phyloP scores from a whole-genome alignment of 805 yeast species.

The Saturnispora zaruensis region DNA sequence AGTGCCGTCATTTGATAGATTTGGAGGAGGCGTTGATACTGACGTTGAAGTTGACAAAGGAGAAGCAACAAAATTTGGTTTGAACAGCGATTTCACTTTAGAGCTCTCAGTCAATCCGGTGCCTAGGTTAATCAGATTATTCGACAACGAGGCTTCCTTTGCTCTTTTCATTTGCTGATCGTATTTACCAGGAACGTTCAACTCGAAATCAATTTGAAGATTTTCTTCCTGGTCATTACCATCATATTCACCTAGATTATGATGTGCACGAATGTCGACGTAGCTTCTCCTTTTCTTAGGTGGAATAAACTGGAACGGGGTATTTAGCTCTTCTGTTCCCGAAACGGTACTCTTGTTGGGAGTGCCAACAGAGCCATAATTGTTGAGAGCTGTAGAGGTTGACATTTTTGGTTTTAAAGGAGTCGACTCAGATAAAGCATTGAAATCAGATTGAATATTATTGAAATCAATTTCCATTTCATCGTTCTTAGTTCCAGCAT shows the following conservation, averaged over 20 bases:
- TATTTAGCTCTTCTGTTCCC: background rate
- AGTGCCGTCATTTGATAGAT: background rate
- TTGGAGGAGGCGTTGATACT: background rate
- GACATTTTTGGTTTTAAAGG: background rate
- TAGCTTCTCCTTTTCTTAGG: constrained; percentile 18
- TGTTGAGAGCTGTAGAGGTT: background rate
- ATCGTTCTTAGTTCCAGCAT: background rate
- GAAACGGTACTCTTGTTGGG: background rate
- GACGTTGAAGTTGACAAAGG: background rate
- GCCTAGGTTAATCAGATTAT: constrained; percentile 7
- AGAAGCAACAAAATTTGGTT: background rate
- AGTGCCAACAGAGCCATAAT: background rate
- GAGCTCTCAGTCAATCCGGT: constrained; percentile 12
- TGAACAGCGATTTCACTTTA: background rate
- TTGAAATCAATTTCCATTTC: background rate
- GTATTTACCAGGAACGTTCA: constrained; percentile 19
- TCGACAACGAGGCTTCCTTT: background rate
- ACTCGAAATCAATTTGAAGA: constrained; percentile 40
- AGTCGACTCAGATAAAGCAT: background rate
- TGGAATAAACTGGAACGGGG: constrained; percentile 9
- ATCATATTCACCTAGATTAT: constrained; percentile 9
- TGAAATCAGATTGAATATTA: background rate
- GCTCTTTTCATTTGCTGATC: background rate
- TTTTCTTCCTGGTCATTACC: constrained; percentile 31
- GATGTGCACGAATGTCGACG: constrained; percentile 22